Conservation (phyloP, 805 yeast genomes). For the Ogataea haglerorum region DNA sequence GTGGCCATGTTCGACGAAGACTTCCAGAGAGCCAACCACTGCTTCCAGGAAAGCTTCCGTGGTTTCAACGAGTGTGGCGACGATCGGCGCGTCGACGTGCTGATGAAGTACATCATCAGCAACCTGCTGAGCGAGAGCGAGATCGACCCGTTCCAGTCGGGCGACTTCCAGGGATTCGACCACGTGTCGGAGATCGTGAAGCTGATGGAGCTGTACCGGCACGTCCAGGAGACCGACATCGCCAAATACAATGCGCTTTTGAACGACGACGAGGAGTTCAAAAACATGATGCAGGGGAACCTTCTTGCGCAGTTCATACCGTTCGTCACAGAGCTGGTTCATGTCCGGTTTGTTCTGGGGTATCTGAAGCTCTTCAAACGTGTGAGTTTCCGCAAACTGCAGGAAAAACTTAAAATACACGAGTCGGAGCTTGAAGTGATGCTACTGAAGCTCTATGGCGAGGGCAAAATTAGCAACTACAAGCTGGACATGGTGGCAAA, state of each 20-base stretch:
- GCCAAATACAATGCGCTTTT: slow-evolving; percentile 20
- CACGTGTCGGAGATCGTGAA: slow-evolving; percentile 17
- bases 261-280: slow-evolving; percentile 7
- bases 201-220: slow-evolving; percentile 27
- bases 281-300: slow-evolving; percentile 11
- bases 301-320: slow-evolving; percentile 26
- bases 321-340: slow-evolving; percentile 24
- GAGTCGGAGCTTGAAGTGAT: slow-evolving; percentile 20
- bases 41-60: slow-evolving; percentile 49
- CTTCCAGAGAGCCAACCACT: slow-evolving; percentile 51
- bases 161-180: slow-evolving; percentile 50
- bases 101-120: slow-evolving; percentile 60
- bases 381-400: slow-evolving; percentile 21
- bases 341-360: slow-evolving; percentile 22
- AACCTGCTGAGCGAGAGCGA: slow-evolving; percentile 61
- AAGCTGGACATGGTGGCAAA: slow-evolving; percentile 27
- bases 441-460: slow-evolving; percentile 24
- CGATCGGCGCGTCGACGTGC: slow-evolving; percentile 49
- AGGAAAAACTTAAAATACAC: slow-evolving; percentile 20
- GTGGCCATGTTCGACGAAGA: slow-evolving; percentile 58
- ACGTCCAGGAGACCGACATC: slow-evolving; percentile 28
- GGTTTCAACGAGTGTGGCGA: slow-evolving; percentile 57
- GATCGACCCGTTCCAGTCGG: slow-evolving; percentile 69
- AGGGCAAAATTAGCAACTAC: slow-evolving; percentile 24
- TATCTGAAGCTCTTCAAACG: slow-evolving; percentile 23